Conservation (phyloP, 2,329 filamentous ascomycete genomes). For the Graphilbum ipis-grandicollis region DNA sequence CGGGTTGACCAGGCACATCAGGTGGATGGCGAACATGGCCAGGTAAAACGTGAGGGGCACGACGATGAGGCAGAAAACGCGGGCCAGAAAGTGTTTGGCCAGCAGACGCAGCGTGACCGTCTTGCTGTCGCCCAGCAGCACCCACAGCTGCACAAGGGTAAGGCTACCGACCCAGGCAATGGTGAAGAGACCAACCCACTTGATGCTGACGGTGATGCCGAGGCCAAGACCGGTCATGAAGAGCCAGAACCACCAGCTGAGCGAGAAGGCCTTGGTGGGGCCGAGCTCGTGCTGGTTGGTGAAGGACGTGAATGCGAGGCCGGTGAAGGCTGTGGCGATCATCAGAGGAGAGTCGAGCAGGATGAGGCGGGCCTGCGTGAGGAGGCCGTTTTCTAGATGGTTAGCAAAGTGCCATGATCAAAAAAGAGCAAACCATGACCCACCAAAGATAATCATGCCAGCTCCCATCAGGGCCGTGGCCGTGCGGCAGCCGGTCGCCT, state of each 20-base stretch:
- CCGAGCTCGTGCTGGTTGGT: constrained; percentile 94
- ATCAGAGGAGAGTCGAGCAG: constrained; percentile 90
- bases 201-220: constrained; percentile 84
- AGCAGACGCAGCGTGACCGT: constrained; percentile 73
- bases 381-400: constrained; percentile 68
- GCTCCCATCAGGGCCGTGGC: constrained; percentile 71
- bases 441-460: constrained; percentile 79
- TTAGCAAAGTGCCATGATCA: background rate
- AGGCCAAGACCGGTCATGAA: constrained; percentile 70
- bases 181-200: constrained; percentile 98
- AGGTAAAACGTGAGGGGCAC: constrained; percentile 86
- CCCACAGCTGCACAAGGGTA: constrained; percentile 86
- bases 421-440: constrained; percentile 16
- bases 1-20: constrained; percentile 80
- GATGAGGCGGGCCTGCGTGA: constrained; percentile 89
- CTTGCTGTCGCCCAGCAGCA: constrained; percentile 75
- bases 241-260: constrained; percentile 98
- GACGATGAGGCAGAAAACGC: constrained; percentile 78
- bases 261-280: constrained; percentile 69
- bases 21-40: constrained; percentile 95
- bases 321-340: constrained; percentile 82
- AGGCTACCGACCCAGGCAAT: constrained; percentile 94
- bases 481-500: constrained; percentile 76
- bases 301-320: constrained; percentile 79
- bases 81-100: constrained; percentile 86